Percentiles rank a stretch among this genome's conserved stretches.
These are phyloP conservation scores for Acarospora socialis DNA, from an alignment of 2,329 filamentous ascomycete genomes.

Conservation along the genomic window DNA sequence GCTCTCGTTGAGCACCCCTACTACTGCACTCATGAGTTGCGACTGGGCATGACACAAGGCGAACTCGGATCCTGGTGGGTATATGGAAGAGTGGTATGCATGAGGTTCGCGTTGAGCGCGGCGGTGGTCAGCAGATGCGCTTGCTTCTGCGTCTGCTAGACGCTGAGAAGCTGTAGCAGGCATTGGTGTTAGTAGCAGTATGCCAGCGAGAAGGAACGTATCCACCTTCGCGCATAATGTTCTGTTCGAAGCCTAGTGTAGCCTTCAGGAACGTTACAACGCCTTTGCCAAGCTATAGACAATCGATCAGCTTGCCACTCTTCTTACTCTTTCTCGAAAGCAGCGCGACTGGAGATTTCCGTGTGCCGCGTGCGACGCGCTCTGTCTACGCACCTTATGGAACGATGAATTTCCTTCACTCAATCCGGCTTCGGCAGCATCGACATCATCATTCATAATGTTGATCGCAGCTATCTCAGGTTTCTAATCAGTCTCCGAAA, in stretches of 20 bases:
- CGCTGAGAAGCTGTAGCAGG: constrained; percentile 46
- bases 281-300: constrained; percentile 57
- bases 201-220: constrained; percentile 5
- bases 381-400: constrained; percentile 46
- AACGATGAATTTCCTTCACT: constrained; percentile 67
- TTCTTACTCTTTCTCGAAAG: no score
- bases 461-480: constrained; percentile 42
- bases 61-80: constrained; percentile 75
- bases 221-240: constrained; percentile 64
- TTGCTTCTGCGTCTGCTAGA: constrained; percentile 60
- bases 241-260: constrained; percentile 80
- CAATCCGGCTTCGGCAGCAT: constrained; percentile 61
- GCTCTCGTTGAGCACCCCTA: constrained; percentile 83
- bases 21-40: constrained; percentile 77
- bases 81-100: constrained; percentile 48
- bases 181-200: constrained; percentile 8
- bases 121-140: constrained; percentile 62
- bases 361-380: not conserved
- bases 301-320: no score
- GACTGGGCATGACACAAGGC: constrained; percentile 70
- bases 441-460: constrained; percentile 84
- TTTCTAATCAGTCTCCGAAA: not conserved
- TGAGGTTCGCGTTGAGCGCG: constrained; percentile 52
- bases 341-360: no score
- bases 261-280: constrained; percentile 75